Evolutionary conservation across 257 asterid species (phyloP).

Genomic region (Salvia splendens): DNA sequence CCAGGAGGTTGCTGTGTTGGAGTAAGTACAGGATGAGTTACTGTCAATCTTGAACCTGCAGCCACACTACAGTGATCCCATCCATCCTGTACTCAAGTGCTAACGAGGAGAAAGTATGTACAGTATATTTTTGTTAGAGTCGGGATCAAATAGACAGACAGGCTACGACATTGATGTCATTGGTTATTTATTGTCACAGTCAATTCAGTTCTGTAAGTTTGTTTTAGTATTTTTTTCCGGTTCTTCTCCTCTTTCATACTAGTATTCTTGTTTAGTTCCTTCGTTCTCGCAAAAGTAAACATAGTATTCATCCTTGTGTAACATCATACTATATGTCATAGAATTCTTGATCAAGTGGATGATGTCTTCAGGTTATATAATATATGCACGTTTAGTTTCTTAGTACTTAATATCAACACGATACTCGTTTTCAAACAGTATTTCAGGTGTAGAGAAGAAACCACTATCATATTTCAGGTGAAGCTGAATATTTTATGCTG

Average conservation of each 20-base stretch:
- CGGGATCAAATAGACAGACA: conserved; percentile 27
- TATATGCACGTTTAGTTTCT: neutral
- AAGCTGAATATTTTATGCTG: neutral
- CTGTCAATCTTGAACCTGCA: conserved; percentile 16
- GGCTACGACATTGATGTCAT: conserved; percentile 23
- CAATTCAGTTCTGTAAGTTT: conserved; percentile 23
- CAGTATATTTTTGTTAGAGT: conserved; percentile 39
- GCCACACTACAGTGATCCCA: conserved; percentile 15
- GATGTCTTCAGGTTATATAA: conserved; percentile 12
- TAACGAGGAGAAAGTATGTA: conserved; percentile 30
- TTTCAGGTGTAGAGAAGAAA: conserved; percentile 1
- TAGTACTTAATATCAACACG: neutral
- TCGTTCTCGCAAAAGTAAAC: conserved; percentile 11
- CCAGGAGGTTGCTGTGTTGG: conserved; percentile 76
- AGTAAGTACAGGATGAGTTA: conserved; percentile 35
- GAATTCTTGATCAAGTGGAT: conserved; percentile 24
- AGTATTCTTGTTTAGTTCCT: conserved; percentile 34
- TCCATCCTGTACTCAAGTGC: neutral
- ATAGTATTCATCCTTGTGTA: conserved; percentile 33
- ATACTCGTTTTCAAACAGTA: neutral
- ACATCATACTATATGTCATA: conserved; percentile 25
- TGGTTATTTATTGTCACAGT: conserved; percentile 32
- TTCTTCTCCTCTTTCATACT: conserved; percentile 17
- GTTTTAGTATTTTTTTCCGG: conserved; percentile 25
- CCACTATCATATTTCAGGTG: neutral